Conservation (phyloP, 1,284 basidiomycete genomes). For the Meira nashicola region DNA sequence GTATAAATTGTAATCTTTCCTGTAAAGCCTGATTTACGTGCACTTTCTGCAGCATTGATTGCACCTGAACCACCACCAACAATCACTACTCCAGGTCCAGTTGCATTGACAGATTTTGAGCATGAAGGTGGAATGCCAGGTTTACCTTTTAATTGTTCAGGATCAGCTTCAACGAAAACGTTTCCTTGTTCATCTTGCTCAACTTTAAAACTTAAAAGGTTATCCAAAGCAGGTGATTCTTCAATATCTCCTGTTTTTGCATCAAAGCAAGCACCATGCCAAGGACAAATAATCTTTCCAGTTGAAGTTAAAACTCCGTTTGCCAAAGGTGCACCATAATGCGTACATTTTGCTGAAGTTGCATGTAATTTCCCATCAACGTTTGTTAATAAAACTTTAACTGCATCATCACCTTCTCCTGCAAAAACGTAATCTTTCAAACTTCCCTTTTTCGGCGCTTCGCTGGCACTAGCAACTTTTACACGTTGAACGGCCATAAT, state of each 20-base stretch:
- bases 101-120: slow-evolving; percentile 7
- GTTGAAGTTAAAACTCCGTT: slow-evolving; percentile 77
- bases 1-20: slow-evolving; percentile 74
- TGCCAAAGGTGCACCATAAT: slow-evolving; percentile 73
- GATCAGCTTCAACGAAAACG: slow-evolving; percentile 65
- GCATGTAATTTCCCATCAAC: slow-evolving; percentile 65
- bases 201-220: slow-evolving; percentile 74
- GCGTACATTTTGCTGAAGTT: slow-evolving; percentile 80
- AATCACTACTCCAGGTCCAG: slow-evolving; percentile 69
- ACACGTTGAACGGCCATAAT: slow-evolving; percentile 17
- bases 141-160: slow-evolving; percentile 60
- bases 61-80: slow-evolving; percentile 78
- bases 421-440: slow-evolving; percentile 79
- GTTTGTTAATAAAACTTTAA: slow-evolving; percentile 26
- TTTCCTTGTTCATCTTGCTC: slow-evolving; percentile 63
- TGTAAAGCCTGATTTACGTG: slow-evolving; percentile 76
- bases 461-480: slow-evolving; percentile 16
- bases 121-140: slow-evolving; percentile 11
- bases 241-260: slow-evolving; percentile 62
- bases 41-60: slow-evolving; percentile 73
- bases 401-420: slow-evolving; percentile 63
- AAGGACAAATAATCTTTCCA: slow-evolving; percentile 73
- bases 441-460: slow-evolving; percentile 14
- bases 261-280: slow-evolving; percentile 91
- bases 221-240: slow-evolving; percentile 81